Evolutionary conservation across 768 basidiomycete species (phyloP).

Genomic region (Nevesoporus exiguus): DNA sequence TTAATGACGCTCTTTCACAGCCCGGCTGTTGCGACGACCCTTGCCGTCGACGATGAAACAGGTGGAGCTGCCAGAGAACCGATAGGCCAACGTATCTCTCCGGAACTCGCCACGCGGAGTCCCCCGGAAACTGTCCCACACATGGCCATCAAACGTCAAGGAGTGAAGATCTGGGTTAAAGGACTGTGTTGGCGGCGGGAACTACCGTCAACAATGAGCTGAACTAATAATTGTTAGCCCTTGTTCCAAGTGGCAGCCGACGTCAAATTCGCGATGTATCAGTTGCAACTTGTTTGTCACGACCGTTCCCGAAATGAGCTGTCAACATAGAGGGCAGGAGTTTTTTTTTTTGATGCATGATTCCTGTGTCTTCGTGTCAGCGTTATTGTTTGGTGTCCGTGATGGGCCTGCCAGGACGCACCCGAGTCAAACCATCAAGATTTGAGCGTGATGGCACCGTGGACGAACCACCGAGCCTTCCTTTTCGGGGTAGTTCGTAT

Average conservation of each 20-base stretch:
- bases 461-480: conserved; percentile 29
- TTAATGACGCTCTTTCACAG: background rate
- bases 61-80: conserved; percentile 4
- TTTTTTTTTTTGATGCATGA: background rate
- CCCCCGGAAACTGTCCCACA: conserved; percentile 17
- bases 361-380: background rate
- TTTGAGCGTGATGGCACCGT: background rate
- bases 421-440: background rate
- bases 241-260: conserved; percentile 21
- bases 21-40: conserved; percentile 15
- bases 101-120: conserved; percentile 20
- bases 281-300: conserved; percentile 3
- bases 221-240: conserved; percentile 14
- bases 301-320: conserved; percentile 22
- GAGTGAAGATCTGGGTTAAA: conserved; percentile 5
- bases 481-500: conserved; percentile 20
- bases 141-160: conserved; percentile 29
- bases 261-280: conserved; percentile 19
- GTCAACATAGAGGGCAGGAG: conserved; percentile 13
- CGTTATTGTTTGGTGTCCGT: background rate
- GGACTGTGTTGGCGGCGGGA: conserved; percentile 10
- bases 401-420: background rate
- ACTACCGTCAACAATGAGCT: conserved; percentile 27
- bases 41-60: conserved; percentile 27
- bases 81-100: conserved; percentile 14